phyloP scores from a whole-genome alignment of 768 basidiomycete genomes.

The Hygrocybe coccinea region DNA sequence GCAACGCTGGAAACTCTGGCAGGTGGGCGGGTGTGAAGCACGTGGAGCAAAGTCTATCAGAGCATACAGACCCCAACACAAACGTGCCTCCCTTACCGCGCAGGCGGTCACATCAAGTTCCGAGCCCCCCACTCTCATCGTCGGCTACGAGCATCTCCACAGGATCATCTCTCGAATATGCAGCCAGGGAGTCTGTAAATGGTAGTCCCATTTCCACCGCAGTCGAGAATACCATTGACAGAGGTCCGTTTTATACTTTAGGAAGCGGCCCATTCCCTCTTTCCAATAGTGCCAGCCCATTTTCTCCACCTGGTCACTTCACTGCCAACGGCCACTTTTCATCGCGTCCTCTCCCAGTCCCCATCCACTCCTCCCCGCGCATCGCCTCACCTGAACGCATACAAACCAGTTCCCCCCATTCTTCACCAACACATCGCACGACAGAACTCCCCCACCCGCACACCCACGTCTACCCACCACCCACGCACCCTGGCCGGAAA shows the following conservation, averaged over 20 bases:
- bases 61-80: not conserved
- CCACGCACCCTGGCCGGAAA: not conserved
- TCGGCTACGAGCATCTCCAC: slow-evolving; percentile 9
- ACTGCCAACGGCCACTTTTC: not conserved
- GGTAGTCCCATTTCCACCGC: not conserved
- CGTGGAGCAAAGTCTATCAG: not conserved
- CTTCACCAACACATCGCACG: not conserved
- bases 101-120: not conserved
- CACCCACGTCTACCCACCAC: not conserved
- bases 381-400: not conserved
- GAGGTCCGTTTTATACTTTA: slow-evolving; percentile 15
- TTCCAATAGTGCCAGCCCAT: not conserved
- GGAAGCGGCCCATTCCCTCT: not conserved
- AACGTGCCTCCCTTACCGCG: slow-evolving; percentile 7
- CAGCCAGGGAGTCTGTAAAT: not conserved
- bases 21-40: slow-evolving; percentile 13
- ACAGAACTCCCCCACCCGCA: not conserved
- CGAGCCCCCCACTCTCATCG: slow-evolving; percentile 11
- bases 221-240: slow-evolving; percentile 5
- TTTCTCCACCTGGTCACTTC: not conserved
- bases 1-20: slow-evolving; percentile 28
- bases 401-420: not conserved
- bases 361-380: slow-evolving; percentile 8
- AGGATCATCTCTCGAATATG: slow-evolving; percentile 2
- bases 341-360: slow-evolving; percentile 13